A percentile compares a stretch with the other conserved stretches of the same genome.
These are phyloP conservation scores for Malus hybrid DNA, from an alignment of 331 rosid species.

Conservation along the genomic window DNA sequence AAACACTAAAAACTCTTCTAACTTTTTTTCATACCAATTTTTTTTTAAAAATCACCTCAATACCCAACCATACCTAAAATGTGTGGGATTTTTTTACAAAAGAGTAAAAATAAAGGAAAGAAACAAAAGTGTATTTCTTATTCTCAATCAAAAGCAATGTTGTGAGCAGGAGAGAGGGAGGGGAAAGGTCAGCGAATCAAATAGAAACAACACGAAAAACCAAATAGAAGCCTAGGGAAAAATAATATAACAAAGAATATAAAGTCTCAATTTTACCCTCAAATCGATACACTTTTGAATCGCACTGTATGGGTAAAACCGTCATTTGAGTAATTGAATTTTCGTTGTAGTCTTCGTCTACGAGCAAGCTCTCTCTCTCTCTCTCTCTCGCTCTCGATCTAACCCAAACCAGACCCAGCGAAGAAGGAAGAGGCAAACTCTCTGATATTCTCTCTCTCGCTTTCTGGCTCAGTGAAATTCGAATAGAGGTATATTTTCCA, in stretches of 20 bases:
- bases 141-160: not conserved
- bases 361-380: not conserved
- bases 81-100: too few relatives aligned
- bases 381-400: constrained; percentile 12
- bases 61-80: too few relatives aligned
- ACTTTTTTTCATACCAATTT: too few relatives aligned
- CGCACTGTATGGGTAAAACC: not conserved
- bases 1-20: too few relatives aligned
- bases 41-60: too few relatives aligned
- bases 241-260: not conserved
- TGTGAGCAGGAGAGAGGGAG: not conserved
- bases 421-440: not conserved
- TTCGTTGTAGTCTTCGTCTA: constrained; percentile 24
- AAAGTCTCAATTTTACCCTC: not conserved
- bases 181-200: not conserved
- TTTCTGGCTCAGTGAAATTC: not conserved
- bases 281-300: not conserved
- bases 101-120: not conserved
- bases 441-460: constrained; percentile 1
- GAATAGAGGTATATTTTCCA: constrained; percentile 14
- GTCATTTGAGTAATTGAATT: constrained; percentile 3
- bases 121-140: not conserved
- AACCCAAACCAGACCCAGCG: constrained; percentile 4
- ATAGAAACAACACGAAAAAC: not conserved
- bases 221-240: not conserved